phyloP scores from a whole-genome alignment of 805 yeast genomes.

The Saccharomycopsis microspora region DNA sequence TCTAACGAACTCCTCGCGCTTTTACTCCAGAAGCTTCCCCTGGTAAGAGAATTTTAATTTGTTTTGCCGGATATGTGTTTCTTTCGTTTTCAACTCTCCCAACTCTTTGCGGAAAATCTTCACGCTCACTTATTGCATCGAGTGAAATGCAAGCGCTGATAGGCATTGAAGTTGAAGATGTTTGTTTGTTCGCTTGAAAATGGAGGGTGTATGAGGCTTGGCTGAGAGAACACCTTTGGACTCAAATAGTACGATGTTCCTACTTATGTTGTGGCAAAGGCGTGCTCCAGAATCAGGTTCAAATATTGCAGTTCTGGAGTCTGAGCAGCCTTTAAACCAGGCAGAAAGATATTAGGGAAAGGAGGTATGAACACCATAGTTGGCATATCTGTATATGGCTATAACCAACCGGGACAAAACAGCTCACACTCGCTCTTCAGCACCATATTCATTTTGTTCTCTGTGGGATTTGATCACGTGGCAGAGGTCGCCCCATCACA shows the following conservation, averaged over 20 bases:
- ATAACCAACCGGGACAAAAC: slow-evolving; percentile 75
- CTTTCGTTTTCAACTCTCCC: slow-evolving; percentile 46
- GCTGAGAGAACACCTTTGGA: slow-evolving; percentile 82
- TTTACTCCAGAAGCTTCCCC: slow-evolving; percentile 37
- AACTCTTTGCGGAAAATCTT: slow-evolving; percentile 62
- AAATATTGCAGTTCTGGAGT: too few species aligned
- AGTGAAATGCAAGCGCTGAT: slow-evolving; percentile 73
- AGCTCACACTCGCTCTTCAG: slow-evolving; percentile 85
- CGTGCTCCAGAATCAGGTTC: slow-evolving; percentile 43
- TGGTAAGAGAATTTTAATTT: slow-evolving; percentile 21
- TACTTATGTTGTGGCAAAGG: slow-evolving; percentile 91
- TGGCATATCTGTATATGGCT: slow-evolving; percentile 86
- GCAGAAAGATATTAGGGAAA: slow-evolving; percentile 39
- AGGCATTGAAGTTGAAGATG: slow-evolving; percentile 77
- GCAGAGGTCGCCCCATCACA: slow-evolving; percentile 77
- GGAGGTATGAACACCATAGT: slow-evolving; percentile 77
- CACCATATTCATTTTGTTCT: slow-evolving; percentile 54
- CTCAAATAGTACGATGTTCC: slow-evolving; percentile 99
- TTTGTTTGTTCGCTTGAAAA: slow-evolving; percentile 88
- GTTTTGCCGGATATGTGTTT: slow-evolving; percentile 18
- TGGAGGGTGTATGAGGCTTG: slow-evolving; percentile 91
- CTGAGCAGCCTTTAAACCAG: too few species aligned
- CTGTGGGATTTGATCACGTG: slow-evolving; percentile 68
- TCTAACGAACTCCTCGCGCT: slow-evolving; percentile 48
- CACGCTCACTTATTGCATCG: slow-evolving; percentile 61